These are phyloP conservation scores for Agroathelia rolfsii DNA, from an alignment of 1,284 basidiomycete species.

Conservation along the genomic window DNA sequence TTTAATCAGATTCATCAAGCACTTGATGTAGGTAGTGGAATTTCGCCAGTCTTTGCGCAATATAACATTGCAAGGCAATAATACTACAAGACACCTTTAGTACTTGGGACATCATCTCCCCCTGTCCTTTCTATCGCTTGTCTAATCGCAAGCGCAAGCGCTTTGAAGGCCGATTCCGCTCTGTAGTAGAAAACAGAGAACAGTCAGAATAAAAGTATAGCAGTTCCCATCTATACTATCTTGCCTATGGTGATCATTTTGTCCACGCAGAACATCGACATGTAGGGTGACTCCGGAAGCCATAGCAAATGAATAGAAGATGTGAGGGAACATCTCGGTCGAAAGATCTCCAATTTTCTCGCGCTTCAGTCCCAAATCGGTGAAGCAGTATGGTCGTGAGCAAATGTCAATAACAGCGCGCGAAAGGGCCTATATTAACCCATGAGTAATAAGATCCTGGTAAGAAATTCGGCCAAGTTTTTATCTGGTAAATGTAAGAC, in stretches of 20 bases:
- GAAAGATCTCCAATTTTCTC: conserved; percentile 97
- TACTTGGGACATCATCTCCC: conserved; percentile 88
- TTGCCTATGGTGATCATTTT: conserved; percentile 97
- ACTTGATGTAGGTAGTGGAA: no score
- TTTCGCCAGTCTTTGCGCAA: not conserved
- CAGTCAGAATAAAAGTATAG: conserved; percentile 7
- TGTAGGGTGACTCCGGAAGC: conserved; percentile 88
- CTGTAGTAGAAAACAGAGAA: conserved; percentile 31
- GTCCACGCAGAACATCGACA: conserved; percentile 87
- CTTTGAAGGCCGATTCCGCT: conserved; percentile 97
- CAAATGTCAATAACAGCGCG: conserved; percentile 98
- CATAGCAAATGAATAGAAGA: conserved; percentile 90
- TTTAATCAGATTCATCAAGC: no score
- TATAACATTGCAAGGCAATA: not conserved
- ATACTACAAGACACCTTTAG: conserved; percentile 80
- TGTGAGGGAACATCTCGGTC: conserved; percentile 95
- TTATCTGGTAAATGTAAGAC: conserved; percentile 13
- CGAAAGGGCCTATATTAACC: conserved; percentile 64
- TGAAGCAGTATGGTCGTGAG: conserved; percentile 90
- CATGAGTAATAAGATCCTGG: conserved; percentile 6
- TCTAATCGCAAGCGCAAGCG: conserved; percentile 88
- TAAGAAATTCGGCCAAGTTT: conserved; percentile 3
- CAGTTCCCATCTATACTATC: conserved; percentile 17
- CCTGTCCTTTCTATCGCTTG: conserved; percentile 90
- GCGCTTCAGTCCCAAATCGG: conserved; percentile 81